Evolutionary conservation across 2,329 filamentous ascomycete species (phyloP).

Genomic region (Tolypocladium ovalisporum): DNA sequence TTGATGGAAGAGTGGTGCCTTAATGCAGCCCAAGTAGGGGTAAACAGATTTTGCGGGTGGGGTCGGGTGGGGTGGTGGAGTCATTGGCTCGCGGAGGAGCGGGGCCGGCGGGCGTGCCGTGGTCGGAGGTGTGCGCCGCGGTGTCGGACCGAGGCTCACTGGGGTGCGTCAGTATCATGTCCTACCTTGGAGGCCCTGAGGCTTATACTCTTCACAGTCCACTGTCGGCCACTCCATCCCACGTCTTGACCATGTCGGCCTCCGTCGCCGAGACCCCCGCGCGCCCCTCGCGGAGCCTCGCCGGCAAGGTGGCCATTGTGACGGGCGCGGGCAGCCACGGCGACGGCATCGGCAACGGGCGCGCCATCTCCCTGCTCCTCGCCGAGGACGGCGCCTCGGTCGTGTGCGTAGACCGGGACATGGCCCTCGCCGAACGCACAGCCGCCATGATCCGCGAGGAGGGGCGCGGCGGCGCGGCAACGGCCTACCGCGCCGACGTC

Average conservation of each 20-base stretch:
- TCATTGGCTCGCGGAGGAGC: not conserved
- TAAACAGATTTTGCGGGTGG: not conserved
- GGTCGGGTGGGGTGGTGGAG: not conserved
- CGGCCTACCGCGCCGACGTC: slow-evolving; percentile 42
- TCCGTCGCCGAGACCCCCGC: not conserved
- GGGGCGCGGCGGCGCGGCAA: slow-evolving; percentile 25
- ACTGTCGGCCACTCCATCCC: not conserved
- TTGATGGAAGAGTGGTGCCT: not conserved
- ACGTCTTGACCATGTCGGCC: not conserved
- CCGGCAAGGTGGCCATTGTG: slow-evolving; percentile 15
- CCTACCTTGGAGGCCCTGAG: no score
- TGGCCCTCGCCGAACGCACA: slow-evolving; percentile 38
- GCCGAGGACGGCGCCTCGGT: slow-evolving; percentile 47
- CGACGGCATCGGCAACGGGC: slow-evolving; percentile 50
- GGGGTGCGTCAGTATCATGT: no score
- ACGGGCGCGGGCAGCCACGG: slow-evolving; percentile 26
- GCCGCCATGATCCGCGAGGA: slow-evolving; percentile 37
- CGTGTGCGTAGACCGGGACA: slow-evolving; percentile 44
- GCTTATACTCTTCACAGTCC: no score
- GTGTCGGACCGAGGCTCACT: not conserved
- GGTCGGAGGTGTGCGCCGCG: not conserved
- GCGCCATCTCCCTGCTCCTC: slow-evolving; percentile 46
- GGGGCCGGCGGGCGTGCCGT: not conserved
- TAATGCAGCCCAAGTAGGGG: not conserved
- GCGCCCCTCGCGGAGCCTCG: slow-evolving; percentile 14